Percentiles rank a stretch among this genome's conserved stretches.
Conservation (phyloP, 2,329 filamentous ascomycete species). For the Sporothrix pallida region DNA sequence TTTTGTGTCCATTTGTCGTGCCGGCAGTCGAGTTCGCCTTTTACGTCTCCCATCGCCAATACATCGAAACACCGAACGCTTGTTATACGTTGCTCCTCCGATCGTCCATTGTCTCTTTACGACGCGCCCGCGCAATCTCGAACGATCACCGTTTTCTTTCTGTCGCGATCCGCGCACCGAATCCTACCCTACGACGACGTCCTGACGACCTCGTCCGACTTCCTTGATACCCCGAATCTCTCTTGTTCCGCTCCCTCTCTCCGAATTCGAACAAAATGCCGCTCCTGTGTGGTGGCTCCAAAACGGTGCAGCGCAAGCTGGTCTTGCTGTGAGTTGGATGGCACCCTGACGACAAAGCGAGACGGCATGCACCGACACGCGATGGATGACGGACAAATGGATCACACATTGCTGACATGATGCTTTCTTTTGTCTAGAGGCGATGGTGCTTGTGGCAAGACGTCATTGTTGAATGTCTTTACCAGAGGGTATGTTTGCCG, state of each 20-base stretch:
- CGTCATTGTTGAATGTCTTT: constrained; percentile 95
- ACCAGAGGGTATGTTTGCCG: constrained; percentile 78
- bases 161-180: constrained; percentile 13
- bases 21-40: neutral
- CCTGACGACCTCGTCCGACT: neutral
- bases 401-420: neutral
- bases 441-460: constrained; percentile 97
- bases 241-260: neutral
- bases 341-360: constrained; percentile 26
- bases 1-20: neutral
- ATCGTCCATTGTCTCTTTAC: neutral
- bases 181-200: constrained; percentile 20
- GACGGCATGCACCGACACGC: neutral
- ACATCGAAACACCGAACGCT: neutral
- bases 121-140: constrained; percentile 1
- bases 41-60: constrained; percentile 2
- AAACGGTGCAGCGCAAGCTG: constrained; percentile 94
- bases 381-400: neutral
- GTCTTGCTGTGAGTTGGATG: constrained; percentile 75
- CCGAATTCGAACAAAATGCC: constrained; percentile 45
- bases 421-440: constrained; percentile 61
- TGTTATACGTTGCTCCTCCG: neutral
- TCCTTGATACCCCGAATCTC: constrained; percentile 3
- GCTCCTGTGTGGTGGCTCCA: constrained; percentile 71
- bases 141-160: constrained; percentile 9